Conservation (phyloP, 1,139 yeast species). For the Taphrina wiesneri region DNA sequence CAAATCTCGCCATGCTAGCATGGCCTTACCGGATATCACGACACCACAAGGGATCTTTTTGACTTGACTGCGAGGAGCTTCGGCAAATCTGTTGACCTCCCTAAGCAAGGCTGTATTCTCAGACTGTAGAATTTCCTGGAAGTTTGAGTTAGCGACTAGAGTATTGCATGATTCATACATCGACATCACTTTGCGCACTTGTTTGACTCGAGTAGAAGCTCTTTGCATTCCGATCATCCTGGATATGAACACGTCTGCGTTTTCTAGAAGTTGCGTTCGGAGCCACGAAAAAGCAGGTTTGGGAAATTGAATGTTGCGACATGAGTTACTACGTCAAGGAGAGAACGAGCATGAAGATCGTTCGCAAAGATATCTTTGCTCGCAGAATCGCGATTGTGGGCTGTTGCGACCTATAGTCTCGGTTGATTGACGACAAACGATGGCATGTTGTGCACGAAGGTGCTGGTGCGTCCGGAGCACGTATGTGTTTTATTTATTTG, state of each 20-base stretch:
- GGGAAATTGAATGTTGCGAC: slow-evolving; percentile 16
- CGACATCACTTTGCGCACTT: neutral
- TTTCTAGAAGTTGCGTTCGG: neutral
- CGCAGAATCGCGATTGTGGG: too few species aligned
- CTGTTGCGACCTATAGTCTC: too few species aligned
- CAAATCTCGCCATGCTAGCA: neutral
- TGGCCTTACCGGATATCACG: slow-evolving; percentile 1
- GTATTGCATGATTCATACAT: neutral
- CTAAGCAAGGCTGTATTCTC: slow-evolving; percentile 7
- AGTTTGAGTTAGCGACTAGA: neutral
- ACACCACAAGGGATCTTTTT: slow-evolving; percentile 2
- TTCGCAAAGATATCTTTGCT: too few species aligned
- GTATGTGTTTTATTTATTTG: too few species aligned
- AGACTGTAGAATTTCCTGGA: neutral
- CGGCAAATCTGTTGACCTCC: neutral
- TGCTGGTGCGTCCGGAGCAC: too few species aligned
- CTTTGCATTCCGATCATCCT: neutral
- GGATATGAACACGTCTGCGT: neutral
- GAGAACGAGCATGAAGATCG: too few species aligned
- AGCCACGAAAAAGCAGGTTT: slow-evolving; percentile 11
- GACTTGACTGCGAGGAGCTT: neutral
- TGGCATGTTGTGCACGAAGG: too few species aligned
- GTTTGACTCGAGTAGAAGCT: neutral
- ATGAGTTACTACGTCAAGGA: neutral
- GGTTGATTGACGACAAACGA: too few species aligned